Evolutionary conservation across 192 early-diverging fungal species (phyloP).

Genomic region (Ambispora gerdemannii): DNA sequence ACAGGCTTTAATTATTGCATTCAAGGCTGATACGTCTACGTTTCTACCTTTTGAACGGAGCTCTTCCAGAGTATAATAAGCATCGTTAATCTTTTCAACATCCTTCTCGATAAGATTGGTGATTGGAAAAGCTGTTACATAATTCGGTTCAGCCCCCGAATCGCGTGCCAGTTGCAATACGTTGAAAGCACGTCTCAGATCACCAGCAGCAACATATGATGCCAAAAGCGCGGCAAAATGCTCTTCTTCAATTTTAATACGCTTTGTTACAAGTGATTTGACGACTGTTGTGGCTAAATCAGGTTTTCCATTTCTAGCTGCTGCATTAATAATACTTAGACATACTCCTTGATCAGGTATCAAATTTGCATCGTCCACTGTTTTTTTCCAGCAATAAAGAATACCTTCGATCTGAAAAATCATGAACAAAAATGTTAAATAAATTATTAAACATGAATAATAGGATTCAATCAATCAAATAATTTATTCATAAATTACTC

Average conservation of each 20-base stretch:
- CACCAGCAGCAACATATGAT: slow-evolving; percentile 46
- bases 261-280: slow-evolving; percentile 41
- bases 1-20: slow-evolving; percentile 55
- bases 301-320: slow-evolving; percentile 40
- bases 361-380: slow-evolving; percentile 32
- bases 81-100: slow-evolving; percentile 40
- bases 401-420: slow-evolving; percentile 37
- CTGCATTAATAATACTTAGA: slow-evolving; percentile 42
- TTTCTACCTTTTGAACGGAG: slow-evolving; percentile 45
- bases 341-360: slow-evolving; percentile 53
- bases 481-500: too few species aligned
- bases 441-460: too few species aligned
- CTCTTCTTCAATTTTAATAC: slow-evolving; percentile 49
- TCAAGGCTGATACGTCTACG: slow-evolving; percentile 57
- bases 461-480: too few species aligned
- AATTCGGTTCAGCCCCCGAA: slow-evolving; percentile 41
- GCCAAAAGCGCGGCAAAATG: slow-evolving; percentile 64
- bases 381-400: slow-evolving; percentile 48
- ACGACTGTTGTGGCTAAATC: slow-evolving; percentile 45
- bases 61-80: slow-evolving; percentile 46
- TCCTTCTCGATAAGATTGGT: slow-evolving; percentile 34
- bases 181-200: slow-evolving; percentile 57
- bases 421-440: too few species aligned
- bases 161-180: slow-evolving; percentile 58
- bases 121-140: slow-evolving; percentile 43